Conservation (phyloP, 2,329 filamentous ascomycete genomes). For the Huntiella decipiens region DNA sequence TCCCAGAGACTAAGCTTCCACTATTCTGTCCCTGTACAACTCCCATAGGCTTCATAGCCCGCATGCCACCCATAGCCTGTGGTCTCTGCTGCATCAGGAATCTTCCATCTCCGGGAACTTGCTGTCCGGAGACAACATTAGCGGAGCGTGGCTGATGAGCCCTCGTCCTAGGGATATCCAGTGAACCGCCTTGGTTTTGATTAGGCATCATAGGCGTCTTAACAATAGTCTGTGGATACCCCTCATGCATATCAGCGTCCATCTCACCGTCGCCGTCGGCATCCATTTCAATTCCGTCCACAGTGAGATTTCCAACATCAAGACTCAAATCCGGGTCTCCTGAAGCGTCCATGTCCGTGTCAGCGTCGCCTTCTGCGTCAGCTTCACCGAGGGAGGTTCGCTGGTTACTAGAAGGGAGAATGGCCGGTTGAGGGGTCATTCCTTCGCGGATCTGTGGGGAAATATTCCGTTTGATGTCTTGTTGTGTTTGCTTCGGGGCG, state of each 20-base stretch:
- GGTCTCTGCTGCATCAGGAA: slow-evolving; percentile 3
- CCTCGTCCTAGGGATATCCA: slow-evolving; percentile 26
- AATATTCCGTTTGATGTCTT: slow-evolving; percentile 15
- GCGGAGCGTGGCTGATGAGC: slow-evolving; percentile 10
- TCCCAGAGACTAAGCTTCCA: slow-evolving; percentile 26
- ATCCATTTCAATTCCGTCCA: slow-evolving; percentile 14
- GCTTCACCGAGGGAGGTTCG: slow-evolving; percentile 18
- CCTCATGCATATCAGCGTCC: slow-evolving; percentile 27
- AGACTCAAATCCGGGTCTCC: slow-evolving; percentile 16
- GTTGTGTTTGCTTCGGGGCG: slow-evolving; percentile 22
- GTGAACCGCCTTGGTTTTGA: slow-evolving; percentile 21
- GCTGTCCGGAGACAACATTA: not conserved
- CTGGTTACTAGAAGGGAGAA: slow-evolving; percentile 18
- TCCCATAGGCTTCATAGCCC: slow-evolving; percentile 27
- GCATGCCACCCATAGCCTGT: slow-evolving; percentile 20
- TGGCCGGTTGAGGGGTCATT: not conserved
- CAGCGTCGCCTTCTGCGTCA: slow-evolving; percentile 20
- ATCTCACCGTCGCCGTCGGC: slow-evolving; percentile 30
- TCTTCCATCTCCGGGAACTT: not conserved
- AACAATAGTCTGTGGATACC: slow-evolving; percentile 18
- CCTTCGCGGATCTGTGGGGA: not conserved
- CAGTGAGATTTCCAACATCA: slow-evolving; percentile 2
- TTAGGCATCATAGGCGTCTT: slow-evolving; percentile 13
- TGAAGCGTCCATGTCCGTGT: slow-evolving; percentile 19
- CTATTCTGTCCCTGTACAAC: slow-evolving; percentile 21